Base-by-base conservation (phyloP, 805 yeast species). In the Komagataella kurtzmanii region DNA sequence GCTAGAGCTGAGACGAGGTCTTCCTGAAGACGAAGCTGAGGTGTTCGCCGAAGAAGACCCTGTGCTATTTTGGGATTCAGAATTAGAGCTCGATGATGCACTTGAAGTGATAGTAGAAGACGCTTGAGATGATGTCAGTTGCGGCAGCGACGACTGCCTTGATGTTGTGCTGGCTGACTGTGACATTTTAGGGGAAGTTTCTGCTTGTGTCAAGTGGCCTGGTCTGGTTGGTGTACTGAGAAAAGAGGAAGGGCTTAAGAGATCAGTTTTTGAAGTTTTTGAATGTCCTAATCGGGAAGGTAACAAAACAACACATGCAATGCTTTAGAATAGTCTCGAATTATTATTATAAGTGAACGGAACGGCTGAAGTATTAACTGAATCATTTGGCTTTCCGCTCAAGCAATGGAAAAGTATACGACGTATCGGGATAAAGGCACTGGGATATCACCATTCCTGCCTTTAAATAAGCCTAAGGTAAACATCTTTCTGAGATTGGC, bases 361-460 rank as follows among this genome's bases (percentile, higher is more conserved):
- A 10, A 10, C 40, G 8, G 23, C n/a, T 30, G 40, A 30, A 30
- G 10, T 30, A 30, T 7, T 30, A 30, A 7, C 23, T 6, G 0
- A 6, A 21, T 21, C 6, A 21, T 21, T 30, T 10, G 40, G 40
- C 5, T 30, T 8, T 18, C 8, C 21, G 12, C 21, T 45, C 46
- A 10, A 12, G 45, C 1, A 6, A 85, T 89, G 96, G 95, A 86
- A 67, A 83, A 85, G 66, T 89, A 79, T 67, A 81, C 93, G 23
- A 75, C 76, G 54, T 88, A 86, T 83, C 76, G 96, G 65, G 97
- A 88, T 62, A 85, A 81, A 55, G 93, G 91, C 3, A 89, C 97
- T 1, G 97, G 97, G n/a, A 85, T 89, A 43, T 83, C 95, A 0
- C 97, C 97, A 2, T 88, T 88, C 57, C 70, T 85, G 68, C 95